Evolutionary conservation across 2,329 filamentous ascomycete species (phyloP), one percentile per base, ranked within the genome.

Genomic region (Colletotrichum costaricense): DNA sequence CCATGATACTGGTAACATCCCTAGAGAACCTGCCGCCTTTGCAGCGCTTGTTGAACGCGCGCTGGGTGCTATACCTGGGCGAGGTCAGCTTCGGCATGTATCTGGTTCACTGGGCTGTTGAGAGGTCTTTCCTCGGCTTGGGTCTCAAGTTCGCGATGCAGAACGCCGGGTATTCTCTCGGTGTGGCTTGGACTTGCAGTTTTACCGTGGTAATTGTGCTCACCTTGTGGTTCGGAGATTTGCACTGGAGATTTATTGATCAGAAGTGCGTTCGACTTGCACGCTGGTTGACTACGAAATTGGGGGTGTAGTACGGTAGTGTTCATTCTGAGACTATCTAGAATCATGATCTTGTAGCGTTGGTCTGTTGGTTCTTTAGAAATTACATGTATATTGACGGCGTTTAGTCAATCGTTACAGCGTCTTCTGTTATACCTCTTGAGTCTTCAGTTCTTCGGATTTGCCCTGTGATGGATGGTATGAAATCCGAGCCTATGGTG

Each of bases 51-150:
- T 91, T 93, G 75, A 90, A 91, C 79, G 84, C 82, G 0, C 82
- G 83, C 9, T 87, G 90, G 77, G 89, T 87, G 77, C 90, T 91
- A 77, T 91, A 91, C 73, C 84, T 93, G 2, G 91, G 91, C 0
- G 86, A 88, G 59, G 85, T 92, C 67, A 92, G 90, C 0, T 93
- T 88, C 78, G 85, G 88, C 1, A 81, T 93, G 16, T 93, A 93
- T 80, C 83, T 93, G 9, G 85, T 92, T 9, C 91, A 93, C 75
- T 92, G 91, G 0, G 24, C 46, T 11, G 46, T 26, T 12, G 63
- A 46, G n/a, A 60, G 30, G 24, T 56, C 24, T 11, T 66, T 19
- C 26, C 9, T 46, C 14, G 19, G 22, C 24, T 22, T 26, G 52
- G 60, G 60, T 14, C 30, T 69, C n/a, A 69, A 38, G 38, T 38